Evolutionary conservation across 306 rosid genomes (phyloP).

Genomic region (Oemleria cerasiformis): DNA sequence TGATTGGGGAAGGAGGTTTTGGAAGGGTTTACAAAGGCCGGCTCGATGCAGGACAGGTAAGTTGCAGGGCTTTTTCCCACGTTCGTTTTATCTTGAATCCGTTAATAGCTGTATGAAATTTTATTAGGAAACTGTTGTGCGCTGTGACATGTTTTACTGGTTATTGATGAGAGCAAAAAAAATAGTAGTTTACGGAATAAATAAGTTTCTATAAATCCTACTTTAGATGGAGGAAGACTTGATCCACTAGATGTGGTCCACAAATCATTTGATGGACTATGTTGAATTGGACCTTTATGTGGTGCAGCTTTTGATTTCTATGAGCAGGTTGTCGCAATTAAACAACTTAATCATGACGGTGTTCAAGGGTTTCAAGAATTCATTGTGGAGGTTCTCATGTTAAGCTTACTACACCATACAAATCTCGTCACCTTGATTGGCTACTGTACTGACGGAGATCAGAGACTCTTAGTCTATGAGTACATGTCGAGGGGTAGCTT

Average conservation of each 20-base stretch:
- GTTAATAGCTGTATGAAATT: background rate
- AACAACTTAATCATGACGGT: constrained; percentile 80
- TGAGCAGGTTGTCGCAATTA: constrained; percentile 79
- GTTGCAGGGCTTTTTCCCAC: constrained; percentile 3
- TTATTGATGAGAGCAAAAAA: background rate
- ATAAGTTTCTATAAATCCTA: background rate
- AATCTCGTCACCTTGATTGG: constrained; percentile 90
- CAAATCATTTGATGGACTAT: background rate
- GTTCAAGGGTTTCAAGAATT: constrained; percentile 92
- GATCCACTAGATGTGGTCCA: background rate
- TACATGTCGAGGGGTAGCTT: constrained; percentile 84
- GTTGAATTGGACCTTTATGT: background rate
- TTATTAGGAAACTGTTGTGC: background rate
- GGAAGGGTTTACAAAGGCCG: constrained; percentile 95
- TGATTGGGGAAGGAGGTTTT: constrained; percentile 97
- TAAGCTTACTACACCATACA: constrained; percentile 81
- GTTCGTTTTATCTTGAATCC: background rate
- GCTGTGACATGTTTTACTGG: background rate
- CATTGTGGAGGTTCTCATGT: constrained; percentile 91
- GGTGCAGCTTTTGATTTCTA: constrained; percentile 5
- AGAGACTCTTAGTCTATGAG: constrained; percentile 84
- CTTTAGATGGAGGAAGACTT: constrained; percentile 7
- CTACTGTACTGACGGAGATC: constrained; percentile 96
- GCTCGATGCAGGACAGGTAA: constrained; percentile 63
- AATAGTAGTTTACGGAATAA: background rate